Evolutionary conservation across 805 yeast genomes (phyloP).

Genomic region (Kodamaea kakaduensis): DNA sequence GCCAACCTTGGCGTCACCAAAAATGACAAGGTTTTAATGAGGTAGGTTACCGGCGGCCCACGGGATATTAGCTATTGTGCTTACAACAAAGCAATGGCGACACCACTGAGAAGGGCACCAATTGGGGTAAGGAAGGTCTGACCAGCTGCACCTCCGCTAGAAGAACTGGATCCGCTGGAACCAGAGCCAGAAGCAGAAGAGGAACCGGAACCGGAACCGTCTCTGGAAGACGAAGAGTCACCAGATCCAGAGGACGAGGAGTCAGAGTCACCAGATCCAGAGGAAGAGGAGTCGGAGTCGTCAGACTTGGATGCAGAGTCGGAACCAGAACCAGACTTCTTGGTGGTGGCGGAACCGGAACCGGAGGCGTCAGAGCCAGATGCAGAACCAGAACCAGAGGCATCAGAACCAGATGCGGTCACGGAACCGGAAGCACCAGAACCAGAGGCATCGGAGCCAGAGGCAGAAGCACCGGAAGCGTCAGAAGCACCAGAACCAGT

Average conservation of each 20-base stretch:
- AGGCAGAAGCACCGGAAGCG: slow-evolving; percentile 1
- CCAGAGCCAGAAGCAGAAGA: slow-evolving; percentile 5
- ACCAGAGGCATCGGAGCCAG: slow-evolving; percentile 5
- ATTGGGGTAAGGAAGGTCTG: slow-evolving; percentile 7
- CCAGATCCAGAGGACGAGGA: slow-evolving; percentile 5
- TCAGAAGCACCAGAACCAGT: slow-evolving; percentile 4
- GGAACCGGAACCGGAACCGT: slow-evolving; percentile 5
- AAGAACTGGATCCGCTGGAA: slow-evolving; percentile 2
- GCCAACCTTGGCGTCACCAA: too few relatives aligned
- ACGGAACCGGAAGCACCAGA: slow-evolving; percentile 2
- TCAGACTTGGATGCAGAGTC: slow-evolving; percentile 5
- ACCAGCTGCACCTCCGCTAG: slow-evolving; percentile 7
- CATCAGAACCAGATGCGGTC: background rate
- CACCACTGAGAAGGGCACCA: slow-evolving; percentile 10
- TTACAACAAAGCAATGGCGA: slow-evolving; percentile 10
- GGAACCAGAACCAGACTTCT: slow-evolving; percentile 4
- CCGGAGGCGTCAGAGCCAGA: slow-evolving; percentile 5
- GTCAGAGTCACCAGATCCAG: slow-evolving; percentile 3
- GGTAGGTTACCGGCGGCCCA: too few relatives aligned
- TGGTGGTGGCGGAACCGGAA: slow-evolving; percentile 1
- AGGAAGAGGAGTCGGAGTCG: slow-evolving; percentile 2
- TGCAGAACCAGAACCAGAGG: slow-evolving; percentile 1
- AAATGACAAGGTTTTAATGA: too few relatives aligned
- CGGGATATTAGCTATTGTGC: background rate
- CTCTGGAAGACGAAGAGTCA: background rate